phyloP scores from a whole-genome alignment of 139 green algal species.

The Nannochloris sp. region DNA sequence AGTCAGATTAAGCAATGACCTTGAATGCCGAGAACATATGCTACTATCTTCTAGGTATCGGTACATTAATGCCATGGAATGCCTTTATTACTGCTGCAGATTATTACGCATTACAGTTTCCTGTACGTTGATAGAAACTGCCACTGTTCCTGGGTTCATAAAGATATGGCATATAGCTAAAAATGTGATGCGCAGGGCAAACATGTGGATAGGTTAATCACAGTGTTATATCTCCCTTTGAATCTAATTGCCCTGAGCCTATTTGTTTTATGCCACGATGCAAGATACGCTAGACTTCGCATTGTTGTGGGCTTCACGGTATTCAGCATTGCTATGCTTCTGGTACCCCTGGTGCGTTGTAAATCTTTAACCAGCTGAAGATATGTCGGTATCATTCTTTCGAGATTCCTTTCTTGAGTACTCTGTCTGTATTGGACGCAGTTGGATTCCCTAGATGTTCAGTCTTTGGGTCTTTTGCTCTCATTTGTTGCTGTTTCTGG shows the following conservation, averaged over 20 bases:
- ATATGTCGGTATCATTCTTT: too few species aligned
- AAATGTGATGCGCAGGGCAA: conserved; percentile 22
- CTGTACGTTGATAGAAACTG: conserved; percentile 3
- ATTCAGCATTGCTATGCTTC: conserved; percentile 23
- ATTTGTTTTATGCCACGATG: conserved; percentile 22
- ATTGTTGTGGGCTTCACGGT: conserved; percentile 39
- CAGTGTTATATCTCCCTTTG: conserved; percentile 50
- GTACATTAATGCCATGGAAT: conserved; percentile 64
- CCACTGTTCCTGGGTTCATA: background rate
- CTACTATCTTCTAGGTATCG: conserved; percentile 17
- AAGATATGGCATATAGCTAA: background rate
- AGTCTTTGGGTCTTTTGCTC: conserved; percentile 29
- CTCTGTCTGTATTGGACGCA: background rate
- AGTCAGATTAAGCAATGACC: background rate
- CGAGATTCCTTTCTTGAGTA: background rate
- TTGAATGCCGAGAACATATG: background rate
- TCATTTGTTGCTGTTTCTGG: conserved; percentile 41
- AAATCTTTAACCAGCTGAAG: background rate
- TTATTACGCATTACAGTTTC: conserved; percentile 27
- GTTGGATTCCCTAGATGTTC: conserved; percentile 4
- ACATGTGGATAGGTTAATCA: conserved; percentile 65
- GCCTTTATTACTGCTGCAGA: conserved; percentile 60
- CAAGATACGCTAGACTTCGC: conserved; percentile 8
- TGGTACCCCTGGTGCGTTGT: background rate
- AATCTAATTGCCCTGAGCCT: conserved; percentile 40